Evolutionary conservation across 2,329 filamentous ascomycete genomes (phyloP).

Genomic region (Corniculantispora saksenae): DNA sequence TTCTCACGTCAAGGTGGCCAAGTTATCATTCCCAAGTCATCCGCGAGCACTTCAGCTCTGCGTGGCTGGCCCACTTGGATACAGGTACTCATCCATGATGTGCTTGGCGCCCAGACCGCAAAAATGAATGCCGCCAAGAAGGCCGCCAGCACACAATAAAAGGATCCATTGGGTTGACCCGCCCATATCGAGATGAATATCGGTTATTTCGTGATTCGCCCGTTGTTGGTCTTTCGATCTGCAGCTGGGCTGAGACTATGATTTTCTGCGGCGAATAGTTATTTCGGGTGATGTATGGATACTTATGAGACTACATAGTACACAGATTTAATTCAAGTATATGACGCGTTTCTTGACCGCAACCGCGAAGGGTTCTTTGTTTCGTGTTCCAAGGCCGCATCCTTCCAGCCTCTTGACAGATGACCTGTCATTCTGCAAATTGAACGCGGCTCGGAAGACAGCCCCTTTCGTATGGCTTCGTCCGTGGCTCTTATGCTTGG

Average conservation of each 20-base stretch:
- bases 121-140: constrained; percentile 13
- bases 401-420: neutral
- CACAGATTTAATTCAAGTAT: too few relatives aligned
- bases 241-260: too few relatives aligned
- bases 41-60: constrained; percentile 27
- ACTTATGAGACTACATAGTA: too few relatives aligned
- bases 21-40: constrained; percentile 38
- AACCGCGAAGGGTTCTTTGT: too few relatives aligned
- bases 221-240: too few relatives aligned
- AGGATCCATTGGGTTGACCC: neutral
- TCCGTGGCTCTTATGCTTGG: neutral
- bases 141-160: neutral
- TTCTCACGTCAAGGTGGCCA: constrained; percentile 42
- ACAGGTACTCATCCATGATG: constrained; percentile 24
- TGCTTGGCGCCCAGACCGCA: constrained; percentile 9
- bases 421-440: neutral
- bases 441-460: neutral
- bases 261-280: too few relatives aligned
- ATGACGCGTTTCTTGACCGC: too few relatives aligned
- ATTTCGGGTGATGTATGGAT: too few relatives aligned
- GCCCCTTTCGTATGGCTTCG: neutral
- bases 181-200: neutral
- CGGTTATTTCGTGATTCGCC: too few relatives aligned
- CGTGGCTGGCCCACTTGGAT: constrained; percentile 38
- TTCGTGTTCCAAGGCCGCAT: too few relatives aligned